A percentile compares a stretch with the other conserved stretches of the same genome.
Evolutionary conservation across 2,329 filamentous ascomycete species (phyloP).

Genomic region (Calonectria naviculata): DNA sequence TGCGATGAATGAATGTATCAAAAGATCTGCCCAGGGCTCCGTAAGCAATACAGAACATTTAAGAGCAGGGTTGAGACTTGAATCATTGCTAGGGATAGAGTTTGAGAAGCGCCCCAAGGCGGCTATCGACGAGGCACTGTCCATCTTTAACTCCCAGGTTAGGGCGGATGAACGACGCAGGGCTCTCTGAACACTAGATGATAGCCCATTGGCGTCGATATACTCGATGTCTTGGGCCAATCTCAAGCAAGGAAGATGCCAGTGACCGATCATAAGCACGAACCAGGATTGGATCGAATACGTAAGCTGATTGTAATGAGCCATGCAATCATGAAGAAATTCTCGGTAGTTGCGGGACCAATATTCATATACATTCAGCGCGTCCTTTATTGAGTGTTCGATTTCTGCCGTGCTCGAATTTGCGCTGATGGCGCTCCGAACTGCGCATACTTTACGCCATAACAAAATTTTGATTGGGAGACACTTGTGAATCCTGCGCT

Average conservation of each 20-base stretch:
- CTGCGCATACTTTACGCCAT: neutral
- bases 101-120: neutral
- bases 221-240: neutral
- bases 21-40: neutral
- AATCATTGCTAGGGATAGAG: too few relatives aligned
- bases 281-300: neutral
- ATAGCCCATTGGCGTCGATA: neutral
- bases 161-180: neutral
- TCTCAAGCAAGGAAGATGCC: neutral
- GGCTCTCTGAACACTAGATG: neutral
- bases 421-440: neutral
- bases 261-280: neutral
- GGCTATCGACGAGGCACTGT: neutral
- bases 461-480: neutral
- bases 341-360: neutral
- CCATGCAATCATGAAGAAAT: neutral
- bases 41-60: neutral
- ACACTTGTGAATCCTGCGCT: neutral
- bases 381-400: neutral
- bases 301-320: neutral
- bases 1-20: neutral
- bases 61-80: neutral
- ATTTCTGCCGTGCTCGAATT: neutral
- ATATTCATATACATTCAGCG: neutral
- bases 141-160: neutral